phyloP scores from a whole-genome alignment of 345 rosid species.

The Erysimum cheiranthoides region DNA sequence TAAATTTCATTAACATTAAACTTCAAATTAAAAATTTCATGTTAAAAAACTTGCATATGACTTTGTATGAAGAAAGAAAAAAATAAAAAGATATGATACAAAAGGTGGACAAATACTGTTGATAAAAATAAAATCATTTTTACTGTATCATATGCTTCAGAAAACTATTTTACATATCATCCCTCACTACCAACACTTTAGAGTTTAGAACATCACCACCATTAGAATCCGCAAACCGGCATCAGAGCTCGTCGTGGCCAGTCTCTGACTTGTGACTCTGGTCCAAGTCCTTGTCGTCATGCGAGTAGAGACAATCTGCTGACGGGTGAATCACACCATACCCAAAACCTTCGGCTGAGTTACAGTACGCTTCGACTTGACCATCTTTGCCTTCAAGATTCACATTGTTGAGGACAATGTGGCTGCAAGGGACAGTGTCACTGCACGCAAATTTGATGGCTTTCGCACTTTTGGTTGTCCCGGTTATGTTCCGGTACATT shows the following conservation, averaged over 20 bases:
- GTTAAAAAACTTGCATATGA: constrained; percentile 8
- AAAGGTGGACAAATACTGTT: constrained; percentile 30
- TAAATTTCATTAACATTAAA: not conserved
- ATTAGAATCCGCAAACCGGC: not conserved
- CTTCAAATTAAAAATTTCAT: not conserved
- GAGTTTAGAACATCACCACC: not conserved
- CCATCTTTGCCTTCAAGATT: constrained; percentile 84
- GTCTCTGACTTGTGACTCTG: constrained; percentile 30
- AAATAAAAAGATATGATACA: not conserved
- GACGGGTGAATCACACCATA: constrained; percentile 87
- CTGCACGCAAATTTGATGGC: constrained; percentile 98
- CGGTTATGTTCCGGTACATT: constrained; percentile 86
- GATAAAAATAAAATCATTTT: not conserved
- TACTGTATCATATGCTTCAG: constrained; percentile 46
- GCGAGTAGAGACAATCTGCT: constrained; percentile 85
- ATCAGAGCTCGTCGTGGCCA: constrained; percentile 45
- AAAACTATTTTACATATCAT: constrained; percentile 41
- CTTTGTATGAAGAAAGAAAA: not conserved
- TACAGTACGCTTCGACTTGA: constrained; percentile 85
- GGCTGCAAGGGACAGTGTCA: constrained; percentile 85
- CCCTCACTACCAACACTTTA: constrained; percentile 40
- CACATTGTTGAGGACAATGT: constrained; percentile 76
- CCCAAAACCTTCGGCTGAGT: constrained; percentile 88
- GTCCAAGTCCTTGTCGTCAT: constrained; percentile 58
- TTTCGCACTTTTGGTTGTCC: constrained; percentile 76